Base-by-base conservation (phyloP, 108 stramenopile genomes). In the Ochromonas danica region DNA sequence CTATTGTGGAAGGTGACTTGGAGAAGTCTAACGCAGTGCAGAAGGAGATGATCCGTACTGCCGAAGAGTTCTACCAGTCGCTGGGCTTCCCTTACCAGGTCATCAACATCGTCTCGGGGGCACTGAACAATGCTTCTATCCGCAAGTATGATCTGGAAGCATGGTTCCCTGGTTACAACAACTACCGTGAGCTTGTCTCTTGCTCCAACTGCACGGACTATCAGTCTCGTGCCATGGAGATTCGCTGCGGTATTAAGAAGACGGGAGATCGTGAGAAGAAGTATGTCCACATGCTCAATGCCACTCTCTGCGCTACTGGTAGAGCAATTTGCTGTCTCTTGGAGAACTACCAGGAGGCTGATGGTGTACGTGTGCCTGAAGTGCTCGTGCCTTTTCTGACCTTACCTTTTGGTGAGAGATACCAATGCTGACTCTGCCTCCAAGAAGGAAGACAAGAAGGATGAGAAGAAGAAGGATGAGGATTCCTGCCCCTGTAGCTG, bases 121-220 rank as follows among this genome's bases (percentile, higher is more conserved):
- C 96, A 60, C 84, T 99, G 70, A 99, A 99, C 85, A 96, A 97
- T 84, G 98, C 98, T 35, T 96, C 98, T 43, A 88, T 95, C 79
- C 97, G 97, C 85, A 99, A 99, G 92, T 96, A 97, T 81, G 98
- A 99, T 85, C 85, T 99, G 81, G 98, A 99, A 87, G 94, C 88
- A 25, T 99, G 97, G 97, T 99, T 99, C 88, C 98, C 98, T 30
- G 96, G 94, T 45, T 96, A 97, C 83, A 86, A 95, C 63, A 88
- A 94, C 51, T 97, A 96, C 83, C 92, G 96, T 72, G 98, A 99
- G 88, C 87, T 99, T 63, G 98, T 99, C 61, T 92, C 91, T 39
- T 97, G 97, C 88, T 94, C 93, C 82, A 99, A 99, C 89, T 99
- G 98, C 91, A 98, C 97, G 39, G 97, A 99, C 83, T 99, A 94